A percentile compares a stretch with the other conserved stretches of the same genome.
Conservation (phyloP, 768 basidiomycete species). For the Epithele typhae region DNA sequence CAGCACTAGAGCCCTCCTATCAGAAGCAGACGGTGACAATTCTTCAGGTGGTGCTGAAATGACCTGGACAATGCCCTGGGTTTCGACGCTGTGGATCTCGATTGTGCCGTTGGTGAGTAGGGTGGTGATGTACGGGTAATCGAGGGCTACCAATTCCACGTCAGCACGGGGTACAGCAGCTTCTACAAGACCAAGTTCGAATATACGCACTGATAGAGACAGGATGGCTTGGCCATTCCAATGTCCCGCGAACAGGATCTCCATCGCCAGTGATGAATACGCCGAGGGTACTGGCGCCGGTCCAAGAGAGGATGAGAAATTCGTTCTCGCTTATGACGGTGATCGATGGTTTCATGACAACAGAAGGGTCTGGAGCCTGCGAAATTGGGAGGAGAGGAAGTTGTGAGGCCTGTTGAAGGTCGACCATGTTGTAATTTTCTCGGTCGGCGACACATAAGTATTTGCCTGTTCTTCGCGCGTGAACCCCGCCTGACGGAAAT, state of each 20-base stretch:
- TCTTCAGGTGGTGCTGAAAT: slow-evolving; percentile 43
- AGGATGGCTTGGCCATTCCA: slow-evolving; percentile 86
- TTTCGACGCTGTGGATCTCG: slow-evolving; percentile 76
- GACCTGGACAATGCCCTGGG: slow-evolving; percentile 67
- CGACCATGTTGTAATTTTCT: slow-evolving; percentile 71
- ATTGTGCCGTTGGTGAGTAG: slow-evolving; percentile 76
- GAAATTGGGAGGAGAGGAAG: slow-evolving; percentile 76
- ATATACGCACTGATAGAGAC: too few relatives aligned
- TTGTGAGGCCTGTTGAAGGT: slow-evolving; percentile 67
- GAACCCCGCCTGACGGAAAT: slow-evolving; percentile 49
- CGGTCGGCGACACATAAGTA: slow-evolving; percentile 73
- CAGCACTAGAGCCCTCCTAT: slow-evolving; percentile 25
- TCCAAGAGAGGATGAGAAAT: slow-evolving; percentile 85
- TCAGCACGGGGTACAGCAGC: not conserved
- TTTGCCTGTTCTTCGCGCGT: slow-evolving; percentile 59
- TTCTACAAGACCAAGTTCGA: not conserved
- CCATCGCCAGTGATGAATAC: slow-evolving; percentile 82
- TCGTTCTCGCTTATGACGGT: slow-evolving; percentile 72
- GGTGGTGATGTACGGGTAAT: slow-evolving; percentile 77
- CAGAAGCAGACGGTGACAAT: slow-evolving; percentile 20
- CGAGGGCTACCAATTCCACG: slow-evolving; percentile 48
- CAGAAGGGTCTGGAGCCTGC: slow-evolving; percentile 48
- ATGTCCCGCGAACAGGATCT: slow-evolving; percentile 85
- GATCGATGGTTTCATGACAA: slow-evolving; percentile 60
- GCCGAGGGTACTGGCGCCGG: slow-evolving; percentile 74